Conservation (phyloP, 1,284 basidiomycete genomes). For the Sanghuangporus baumii region DNA sequence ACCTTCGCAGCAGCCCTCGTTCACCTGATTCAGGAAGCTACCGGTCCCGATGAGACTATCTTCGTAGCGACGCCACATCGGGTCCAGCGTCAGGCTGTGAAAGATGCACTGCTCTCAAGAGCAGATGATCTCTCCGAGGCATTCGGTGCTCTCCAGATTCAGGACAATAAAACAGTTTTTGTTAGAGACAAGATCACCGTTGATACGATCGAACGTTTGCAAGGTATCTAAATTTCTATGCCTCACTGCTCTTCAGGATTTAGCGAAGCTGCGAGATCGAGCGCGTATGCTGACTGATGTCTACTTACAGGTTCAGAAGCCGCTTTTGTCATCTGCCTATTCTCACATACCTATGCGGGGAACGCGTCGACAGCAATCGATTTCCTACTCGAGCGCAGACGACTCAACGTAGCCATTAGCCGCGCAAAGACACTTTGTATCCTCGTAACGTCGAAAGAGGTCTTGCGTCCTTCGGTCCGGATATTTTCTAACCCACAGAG, state of each 20-base stretch:
- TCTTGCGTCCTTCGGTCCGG: slow-evolving; percentile 37
- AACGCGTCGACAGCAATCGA: slow-evolving; percentile 27
- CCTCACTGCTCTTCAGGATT: neutral
- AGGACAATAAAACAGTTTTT: slow-evolving; percentile 3
- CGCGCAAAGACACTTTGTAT: slow-evolving; percentile 45
- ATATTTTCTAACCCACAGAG: slow-evolving; percentile 37
- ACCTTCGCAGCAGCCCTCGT: slow-evolving; percentile 40
- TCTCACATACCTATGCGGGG: slow-evolving; percentile 38
- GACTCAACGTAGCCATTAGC: slow-evolving; percentile 46
- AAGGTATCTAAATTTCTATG: slow-evolving; percentile 28
- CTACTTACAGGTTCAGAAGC: slow-evolving; percentile 39
- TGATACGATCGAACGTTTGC: slow-evolving; percentile 43
- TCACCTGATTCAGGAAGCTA: slow-evolving; percentile 31
- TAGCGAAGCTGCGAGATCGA: neutral
- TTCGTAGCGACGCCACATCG: slow-evolving; percentile 47
- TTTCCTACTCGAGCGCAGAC: slow-evolving; percentile 40
- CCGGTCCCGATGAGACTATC: slow-evolving; percentile 34
- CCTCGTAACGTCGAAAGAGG: slow-evolving; percentile 36
- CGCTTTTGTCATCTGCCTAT: slow-evolving; percentile 44
- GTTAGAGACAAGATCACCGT: slow-evolving; percentile 31
- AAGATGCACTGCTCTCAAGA: slow-evolving; percentile 28
- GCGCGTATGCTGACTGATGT: too few species aligned
- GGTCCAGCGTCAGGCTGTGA: slow-evolving; percentile 43
- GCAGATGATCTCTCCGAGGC: slow-evolving; percentile 18
- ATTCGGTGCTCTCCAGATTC: slow-evolving; percentile 9